These are phyloP conservation scores for Eudorina sp. DNA, from an alignment of 139 green algal genomes.

Conservation along the genomic window DNA sequence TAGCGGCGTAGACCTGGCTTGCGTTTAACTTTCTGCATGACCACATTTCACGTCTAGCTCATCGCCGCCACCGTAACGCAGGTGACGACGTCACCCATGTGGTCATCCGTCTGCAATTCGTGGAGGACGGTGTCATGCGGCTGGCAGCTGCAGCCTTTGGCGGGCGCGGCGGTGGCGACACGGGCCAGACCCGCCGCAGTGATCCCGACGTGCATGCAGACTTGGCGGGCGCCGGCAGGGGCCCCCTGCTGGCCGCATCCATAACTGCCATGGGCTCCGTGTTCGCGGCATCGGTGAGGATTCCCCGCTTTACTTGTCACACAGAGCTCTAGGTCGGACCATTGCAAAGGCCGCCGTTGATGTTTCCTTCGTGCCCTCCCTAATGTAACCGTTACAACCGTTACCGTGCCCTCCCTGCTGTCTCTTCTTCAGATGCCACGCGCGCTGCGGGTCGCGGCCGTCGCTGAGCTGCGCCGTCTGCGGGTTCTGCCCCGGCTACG, in stretches of 20 bases:
- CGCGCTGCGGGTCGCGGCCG: background rate
- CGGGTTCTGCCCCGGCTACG: background rate
- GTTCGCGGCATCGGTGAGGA: background rate
- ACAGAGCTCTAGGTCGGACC: too few species aligned
- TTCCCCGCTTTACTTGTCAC: too few species aligned
- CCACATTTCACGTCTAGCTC: too few species aligned
- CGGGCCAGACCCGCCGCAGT: background rate
- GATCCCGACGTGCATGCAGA: background rate
- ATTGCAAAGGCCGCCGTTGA: too few species aligned
- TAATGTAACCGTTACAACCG: too few species aligned
- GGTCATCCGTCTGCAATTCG: background rate
- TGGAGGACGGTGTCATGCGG: conserved; percentile 1
- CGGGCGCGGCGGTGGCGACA: background rate
- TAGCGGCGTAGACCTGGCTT: too few species aligned
- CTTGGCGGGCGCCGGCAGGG: background rate
- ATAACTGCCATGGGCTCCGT: background rate
- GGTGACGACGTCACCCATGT: background rate
- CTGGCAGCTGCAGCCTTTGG: background rate
- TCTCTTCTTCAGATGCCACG: background rate
- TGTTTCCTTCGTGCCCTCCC: too few species aligned
- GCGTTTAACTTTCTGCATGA: too few species aligned
- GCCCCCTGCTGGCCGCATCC: background rate
- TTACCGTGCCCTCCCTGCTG: too few species aligned
- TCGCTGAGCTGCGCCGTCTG: background rate
- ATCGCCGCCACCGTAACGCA: background rate